Evolutionary conservation across 768 basidiomycete species (phyloP), one percentile per base, ranked within the genome.

Genomic region (Dictyophora rubrovolvata): DNA sequence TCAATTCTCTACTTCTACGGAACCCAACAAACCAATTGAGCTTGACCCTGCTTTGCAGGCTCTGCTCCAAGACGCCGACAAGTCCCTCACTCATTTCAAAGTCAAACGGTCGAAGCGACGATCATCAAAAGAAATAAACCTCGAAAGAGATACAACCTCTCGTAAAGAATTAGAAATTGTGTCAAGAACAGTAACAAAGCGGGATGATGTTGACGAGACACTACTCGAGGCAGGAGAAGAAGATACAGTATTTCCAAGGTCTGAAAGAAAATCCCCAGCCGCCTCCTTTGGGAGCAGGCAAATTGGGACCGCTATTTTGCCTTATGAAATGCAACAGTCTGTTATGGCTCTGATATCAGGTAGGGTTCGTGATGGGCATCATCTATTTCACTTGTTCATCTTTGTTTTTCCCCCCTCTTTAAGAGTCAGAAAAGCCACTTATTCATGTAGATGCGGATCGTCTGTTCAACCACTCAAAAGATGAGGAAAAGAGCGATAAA

Each of bases 231-330:
- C 17, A 46, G 55, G 12, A 10, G 56, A 62, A 63, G 74, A 63
- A 67, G 33, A 56, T 6, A 49, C 20, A 4, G 20, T 48, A 36
- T 55, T 61, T 34, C 56, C 52, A 2, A 17, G 62, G 16, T 79
- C 69, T 16, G 71, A 72, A 48, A 74, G 81, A 54, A 87, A 87
- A 67, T 91, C 90, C 22, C 87, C 89, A 48, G 91, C 89, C 20
- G 91, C 92, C 18, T 73, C 75, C 21, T 89, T 89, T 69, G 94
- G 93, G 17, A 86, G 87, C 64, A 77, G 83, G 59, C 73, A 78
- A 48, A 77, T 90, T 52, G 89, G 90, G 9, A 73, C 84, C 48
- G 82, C 93, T 8, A 72, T 85, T 12, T 66, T 97, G 12, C 86
- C 93, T 0, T 69, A 77, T 9, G 85, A 93, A 69, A 75, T 97